These are phyloP conservation scores for Persicaria maculosa DNA, from an alignment of 148 eudicot species.

Conservation along the genomic window DNA sequence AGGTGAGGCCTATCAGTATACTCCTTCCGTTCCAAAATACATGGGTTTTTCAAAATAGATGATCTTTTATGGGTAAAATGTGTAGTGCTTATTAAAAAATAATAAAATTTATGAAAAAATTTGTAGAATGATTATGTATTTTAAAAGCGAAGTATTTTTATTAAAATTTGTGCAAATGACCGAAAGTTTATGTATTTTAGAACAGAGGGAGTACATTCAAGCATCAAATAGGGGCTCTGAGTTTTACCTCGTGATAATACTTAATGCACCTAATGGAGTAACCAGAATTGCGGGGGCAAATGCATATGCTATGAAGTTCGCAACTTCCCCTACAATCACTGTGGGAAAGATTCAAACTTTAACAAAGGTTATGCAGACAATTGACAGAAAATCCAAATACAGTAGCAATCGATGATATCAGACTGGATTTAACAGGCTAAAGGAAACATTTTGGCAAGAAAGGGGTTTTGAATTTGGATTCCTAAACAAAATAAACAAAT, in stretches of 20 bases:
- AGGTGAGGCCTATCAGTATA: not conserved
- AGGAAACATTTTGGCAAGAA: not conserved
- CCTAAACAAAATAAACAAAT: not conserved
- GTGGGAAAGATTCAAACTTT: conserved; percentile 6
- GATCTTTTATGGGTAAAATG: no score
- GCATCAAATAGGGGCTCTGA: not conserved
- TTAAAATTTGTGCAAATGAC: no score
- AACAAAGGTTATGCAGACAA: conserved; percentile 10
- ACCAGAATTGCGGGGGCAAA: conserved; percentile 78
- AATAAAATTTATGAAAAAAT: no score
- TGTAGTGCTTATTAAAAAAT: no score
- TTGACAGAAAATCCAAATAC: conserved; percentile 10
- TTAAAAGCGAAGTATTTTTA: not conserved
- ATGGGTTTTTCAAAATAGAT: no score
- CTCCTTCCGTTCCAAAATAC: no score
- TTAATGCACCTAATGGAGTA: conserved; percentile 71
- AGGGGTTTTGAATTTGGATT: not conserved
- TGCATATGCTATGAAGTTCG: conserved; percentile 75
- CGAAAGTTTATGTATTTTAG: not conserved
- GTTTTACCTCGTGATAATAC: conserved; percentile 57
- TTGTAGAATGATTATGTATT: not conserved
- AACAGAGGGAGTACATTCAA: not conserved
- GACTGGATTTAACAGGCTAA: not conserved
- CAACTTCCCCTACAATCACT: conserved; percentile 69
- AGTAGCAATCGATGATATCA: no score